phyloP scores from a whole-genome alignment of 441 rosid species.

The Omphalea diandra region DNA sequence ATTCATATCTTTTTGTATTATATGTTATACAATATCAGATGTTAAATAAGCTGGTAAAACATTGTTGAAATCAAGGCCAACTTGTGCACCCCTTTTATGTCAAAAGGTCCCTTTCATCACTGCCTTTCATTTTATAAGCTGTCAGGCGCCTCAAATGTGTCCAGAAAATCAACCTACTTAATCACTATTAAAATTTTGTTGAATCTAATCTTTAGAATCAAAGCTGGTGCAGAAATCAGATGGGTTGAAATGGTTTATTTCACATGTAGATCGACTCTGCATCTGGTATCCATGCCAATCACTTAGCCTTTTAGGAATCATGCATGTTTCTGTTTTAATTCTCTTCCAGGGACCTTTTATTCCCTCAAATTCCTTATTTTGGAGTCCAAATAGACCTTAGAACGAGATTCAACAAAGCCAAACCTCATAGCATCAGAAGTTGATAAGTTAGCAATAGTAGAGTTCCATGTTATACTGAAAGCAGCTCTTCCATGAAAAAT shows the following conservation, averaged over 20 bases:
- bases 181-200: not conserved
- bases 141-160: not conserved
- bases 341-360: not conserved
- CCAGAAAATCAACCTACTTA: constrained; percentile 1
- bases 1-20: not conserved
- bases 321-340: not conserved
- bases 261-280: not conserved
- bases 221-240: not conserved
- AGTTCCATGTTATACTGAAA: constrained; percentile 34
- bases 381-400: not conserved
- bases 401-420: constrained; percentile 15
- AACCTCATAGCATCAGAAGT: constrained; percentile 33
- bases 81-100: not conserved
- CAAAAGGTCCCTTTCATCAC: not conserved
- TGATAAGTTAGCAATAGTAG: constrained; percentile 12
- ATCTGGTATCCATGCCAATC: constrained; percentile 7
- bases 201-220: not conserved
- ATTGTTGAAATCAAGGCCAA: not conserved
- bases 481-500: constrained; percentile 52
- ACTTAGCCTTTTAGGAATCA: not conserved
- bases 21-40: not conserved
- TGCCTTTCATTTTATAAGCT: not conserved
- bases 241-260: constrained; percentile 7
- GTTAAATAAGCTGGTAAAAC: not conserved
- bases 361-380: constrained; percentile 4